Percentiles rank a stretch among this genome's conserved stretches.
These are phyloP conservation scores for Ammopiptanthus mongolicus DNA, from an alignment of 306 rosid genomes.

Conservation along the genomic window DNA sequence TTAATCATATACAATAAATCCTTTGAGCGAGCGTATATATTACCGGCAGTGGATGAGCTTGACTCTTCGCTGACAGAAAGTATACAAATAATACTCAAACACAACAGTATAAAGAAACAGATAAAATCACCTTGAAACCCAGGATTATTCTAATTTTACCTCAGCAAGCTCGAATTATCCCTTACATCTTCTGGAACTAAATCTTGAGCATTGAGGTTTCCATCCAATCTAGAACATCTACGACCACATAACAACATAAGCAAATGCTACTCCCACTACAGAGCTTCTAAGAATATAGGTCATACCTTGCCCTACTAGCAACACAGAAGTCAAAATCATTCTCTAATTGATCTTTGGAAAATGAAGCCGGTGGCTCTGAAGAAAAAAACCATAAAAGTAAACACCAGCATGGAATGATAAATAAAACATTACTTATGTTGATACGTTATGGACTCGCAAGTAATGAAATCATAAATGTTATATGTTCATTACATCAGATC, in stretches of 20 bases:
- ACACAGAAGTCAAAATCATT: slow-evolving; percentile 35
- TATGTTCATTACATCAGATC: slow-evolving; percentile 4
- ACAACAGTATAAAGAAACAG: slow-evolving; percentile 8
- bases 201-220: slow-evolving; percentile 36
- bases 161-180: slow-evolving; percentile 65
- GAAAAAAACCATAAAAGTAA: slow-evolving; percentile 13
- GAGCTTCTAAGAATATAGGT: slow-evolving; percentile 1
- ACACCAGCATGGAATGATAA: slow-evolving; percentile 12
- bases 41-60: slow-evolving; percentile 80
- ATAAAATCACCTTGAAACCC: slow-evolving; percentile 3
- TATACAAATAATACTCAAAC: slow-evolving; percentile 15
- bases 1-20: background rate
- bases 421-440: slow-evolving; percentile 2
- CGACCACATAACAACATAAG: slow-evolving; percentile 26
- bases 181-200: slow-evolving; percentile 52
- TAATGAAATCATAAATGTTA: background rate
- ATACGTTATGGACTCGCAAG: background rate
- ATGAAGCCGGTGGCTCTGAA: slow-evolving; percentile 46
- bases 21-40: background rate
- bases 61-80: slow-evolving; percentile 75
- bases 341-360: slow-evolving; percentile 40
- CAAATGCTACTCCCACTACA: background rate
- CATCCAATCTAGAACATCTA: slow-evolving; percentile 35
- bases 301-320: slow-evolving; percentile 53
- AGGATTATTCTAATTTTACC: slow-evolving; percentile 39